Base-by-base conservation (phyloP, 345 rosid species). In the Geranium rotundifolium region DNA sequence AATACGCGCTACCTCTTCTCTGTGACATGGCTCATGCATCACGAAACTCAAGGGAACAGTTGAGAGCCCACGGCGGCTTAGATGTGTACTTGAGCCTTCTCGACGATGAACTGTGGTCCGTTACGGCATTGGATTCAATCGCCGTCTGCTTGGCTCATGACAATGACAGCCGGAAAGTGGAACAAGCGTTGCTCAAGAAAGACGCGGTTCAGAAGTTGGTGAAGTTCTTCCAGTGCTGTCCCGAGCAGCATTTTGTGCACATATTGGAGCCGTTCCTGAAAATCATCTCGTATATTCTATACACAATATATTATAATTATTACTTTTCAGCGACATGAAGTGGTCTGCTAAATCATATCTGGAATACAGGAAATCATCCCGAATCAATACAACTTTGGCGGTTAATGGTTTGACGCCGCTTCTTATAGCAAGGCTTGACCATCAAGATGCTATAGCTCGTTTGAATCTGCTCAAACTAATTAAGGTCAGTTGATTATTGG, bases 1-100 rank as follows among this genome's bases (percentile, higher is more conserved):
- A 78, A 61, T 75, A 77, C 67, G 99, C 99, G 17, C 78, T 95
- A 76, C 93, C 99, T 59, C 80, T 90, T 57, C 75, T 95, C 50
- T 95, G 99, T 70, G 99, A 95, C 76, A 95, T 95, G 99, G 99
- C 99, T 57, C 99, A 90, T 73, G 99, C 99, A 10, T 95, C 99
- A 12, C 96, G 91, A 58, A 90, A 88, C 71, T 88, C 99, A 56
- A 85, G 99, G 76, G 99, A 95, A 75, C 99, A 90, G 73, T 71
- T 95, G 70, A 84, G 97, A 72, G 99, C 92, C 34, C 97, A 95
- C 69, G 99, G 95, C 17, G 97, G 97, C 57, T 78, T 95, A 70
- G 97, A 95, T 76, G 92, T 90, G 65, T 95, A 86, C 68, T 62
- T 95, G 74, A 88, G 97, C 67, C 82, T 95, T 64, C 96, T 95